Evolutionary conservation across 345 rosid species (phyloP), one percentile per base, ranked within the genome.

Genomic region (Syzygium grande): DNA sequence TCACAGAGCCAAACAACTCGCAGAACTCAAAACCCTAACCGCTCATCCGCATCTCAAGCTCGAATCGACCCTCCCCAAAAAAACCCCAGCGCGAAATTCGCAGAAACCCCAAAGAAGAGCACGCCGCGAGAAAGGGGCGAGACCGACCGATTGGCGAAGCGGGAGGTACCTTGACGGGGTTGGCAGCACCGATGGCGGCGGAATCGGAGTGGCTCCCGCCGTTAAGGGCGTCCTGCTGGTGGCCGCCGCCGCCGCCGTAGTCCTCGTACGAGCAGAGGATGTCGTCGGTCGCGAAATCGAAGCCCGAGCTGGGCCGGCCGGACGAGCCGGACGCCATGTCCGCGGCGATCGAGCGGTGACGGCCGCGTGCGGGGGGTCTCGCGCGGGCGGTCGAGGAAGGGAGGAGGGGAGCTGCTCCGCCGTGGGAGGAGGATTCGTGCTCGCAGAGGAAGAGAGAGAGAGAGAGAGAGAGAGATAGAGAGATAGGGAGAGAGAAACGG

Each of bases 211-310:
- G 94, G 87, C 86, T 63, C 21, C 96, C 99, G 65, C 96, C 99
- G 65, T 95, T 96, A 68, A 98, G 85, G 3, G 97, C 89, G 85
- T 98, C 99, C 91, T 95, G 97, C 46, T 43, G 46, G 46, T 43
- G 46, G 46, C 46, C 46, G 46, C 46, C 43, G 63, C 63, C 25
- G 89, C 93, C 94, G 84, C 90, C 90, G 91, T 89, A 96, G 88
- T 96, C 99, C 58, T 98, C 98, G 89, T 98, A 98, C 11, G 99
- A 95, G 94, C 98, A 97, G 89, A 98, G 99, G 88, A 98, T 98
- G 86, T 98, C 99, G 91, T 97, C 99, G 88, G 99, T 91, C 19
- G 93, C 98, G 46, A 98, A 98, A 94, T 97, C 99, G 89, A 96
- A 98, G 4, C 93, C 95, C 56, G 96, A 87, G 88, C 90, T 94